Evolutionary conservation across 352 stramenopile genomes (phyloP), one percentile per base, ranked within the genome.

Genomic region (Globisporangium alternatum): DNA sequence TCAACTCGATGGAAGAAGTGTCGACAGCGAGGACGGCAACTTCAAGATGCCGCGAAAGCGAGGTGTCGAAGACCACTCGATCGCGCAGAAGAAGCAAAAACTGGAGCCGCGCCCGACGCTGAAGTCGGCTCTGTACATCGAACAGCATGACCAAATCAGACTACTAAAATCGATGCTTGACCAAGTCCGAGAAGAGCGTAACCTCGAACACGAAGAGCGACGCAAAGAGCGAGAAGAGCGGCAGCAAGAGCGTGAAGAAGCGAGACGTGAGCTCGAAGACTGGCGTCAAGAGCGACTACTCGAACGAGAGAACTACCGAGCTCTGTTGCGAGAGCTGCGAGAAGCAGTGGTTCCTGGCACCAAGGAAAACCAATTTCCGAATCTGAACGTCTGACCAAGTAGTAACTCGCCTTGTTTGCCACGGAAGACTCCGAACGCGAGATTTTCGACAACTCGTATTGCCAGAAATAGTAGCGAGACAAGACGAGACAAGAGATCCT

Each of bases 121-220:
- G 15, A 47, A 21, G 41, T 47, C 19, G 17, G 2, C 41, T 21
- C 5, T 47, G 4, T 47, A 47, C 17, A 21, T 7, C 1, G 17
- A 56, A 21, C 49, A 56, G 13, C 48, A 55, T 12, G 22, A 33
- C 15, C 49, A 56, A 12, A 41, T 41, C 15, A 33, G 39, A 7
- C n/a, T 56, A 3, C 9, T 56, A 15, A 33, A 41, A 15, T 56
- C 49, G 21, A 56, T 56, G 25, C 17, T 56, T 15, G 49, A 56
- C 49, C 28, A 56, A 39, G 33, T 56, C 5, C 28, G 28, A 56
- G 49, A 56, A 56, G 49, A 56, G 49, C 49, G 49, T 3, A 28
- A 56, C 5, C 17, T 56, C 28, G 49, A 56, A 17, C 28, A 28
- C 30, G 17, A 56, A 21, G 25, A 53, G 45, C 45, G 45, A 17